phyloP scores from a whole-genome alignment of 2,329 filamentous ascomycete species.

The Arthroderma uncinatum region DNA sequence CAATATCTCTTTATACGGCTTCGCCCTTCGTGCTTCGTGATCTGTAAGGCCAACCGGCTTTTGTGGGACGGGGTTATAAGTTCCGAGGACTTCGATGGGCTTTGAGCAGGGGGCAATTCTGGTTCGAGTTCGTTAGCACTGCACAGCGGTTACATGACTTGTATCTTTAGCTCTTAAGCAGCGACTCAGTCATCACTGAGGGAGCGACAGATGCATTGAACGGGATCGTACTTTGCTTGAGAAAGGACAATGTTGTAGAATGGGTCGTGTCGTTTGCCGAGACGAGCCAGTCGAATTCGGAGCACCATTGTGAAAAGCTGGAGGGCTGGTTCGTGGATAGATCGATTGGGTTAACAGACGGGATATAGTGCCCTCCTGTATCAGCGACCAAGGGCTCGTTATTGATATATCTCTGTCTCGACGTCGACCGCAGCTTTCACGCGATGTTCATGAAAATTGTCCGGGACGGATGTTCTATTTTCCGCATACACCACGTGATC shows the following conservation, averaged over 20 bases:
- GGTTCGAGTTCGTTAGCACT: constrained; percentile 6
- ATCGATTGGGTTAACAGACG: neutral
- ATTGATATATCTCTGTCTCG: neutral
- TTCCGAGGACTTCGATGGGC: constrained; percentile 81
- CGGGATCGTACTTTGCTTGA: constrained; percentile 60
- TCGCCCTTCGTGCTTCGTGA: constrained; percentile 41
- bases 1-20: constrained; percentile 81
- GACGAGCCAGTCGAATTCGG: constrained; percentile 85
- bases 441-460: neutral
- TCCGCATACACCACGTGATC: neutral
- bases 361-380: neutral
- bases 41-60: constrained; percentile 39
- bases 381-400: neutral
- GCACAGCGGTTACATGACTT: neutral
- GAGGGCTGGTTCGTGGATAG: neutral
- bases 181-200: neutral
- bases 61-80: constrained; percentile 51
- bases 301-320: constrained; percentile 60
- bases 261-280: constrained; percentile 76
- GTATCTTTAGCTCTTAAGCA: neutral
- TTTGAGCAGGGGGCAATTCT: constrained; percentile 78
- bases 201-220: neutral
- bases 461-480: neutral
- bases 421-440: neutral
- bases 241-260: constrained; percentile 97